Conservation (phyloP, 2,329 filamentous ascomycete genomes). For the Sphaerulina vaccinii region DNA sequence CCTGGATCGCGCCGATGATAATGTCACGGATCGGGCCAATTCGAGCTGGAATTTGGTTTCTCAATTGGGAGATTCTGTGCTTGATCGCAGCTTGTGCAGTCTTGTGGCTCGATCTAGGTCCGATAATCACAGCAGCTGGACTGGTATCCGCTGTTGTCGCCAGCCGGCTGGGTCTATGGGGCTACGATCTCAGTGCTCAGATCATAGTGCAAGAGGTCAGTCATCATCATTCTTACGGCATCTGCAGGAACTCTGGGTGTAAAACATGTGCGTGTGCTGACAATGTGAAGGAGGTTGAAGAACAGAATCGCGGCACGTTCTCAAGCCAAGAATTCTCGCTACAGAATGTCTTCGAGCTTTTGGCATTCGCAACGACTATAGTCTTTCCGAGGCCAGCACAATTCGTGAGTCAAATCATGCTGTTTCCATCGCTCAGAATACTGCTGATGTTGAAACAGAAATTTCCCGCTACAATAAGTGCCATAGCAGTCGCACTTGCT, state of each 20-base stretch:
- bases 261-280: not conserved
- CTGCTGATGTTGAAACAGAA: slow-evolving; percentile 30
- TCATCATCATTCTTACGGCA: too few relatives aligned
- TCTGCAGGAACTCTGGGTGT: too few relatives aligned
- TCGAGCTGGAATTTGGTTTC: slow-evolving; percentile 68
- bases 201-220: slow-evolving; percentile 47
- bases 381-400: slow-evolving; percentile 61
- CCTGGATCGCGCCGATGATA: slow-evolving; percentile 58
- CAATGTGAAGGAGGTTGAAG: slow-evolving; percentile 36
- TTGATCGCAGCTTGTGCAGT: slow-evolving; percentile 44
- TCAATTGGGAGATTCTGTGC: slow-evolving; percentile 65
- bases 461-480: slow-evolving; percentile 58
- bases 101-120: slow-evolving; percentile 31
- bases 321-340: slow-evolving; percentile 66
- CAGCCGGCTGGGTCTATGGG: slow-evolving; percentile 48
- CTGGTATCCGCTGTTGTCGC: slow-evolving; percentile 43
- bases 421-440: slow-evolving; percentile 54
- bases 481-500: slow-evolving; percentile 51
- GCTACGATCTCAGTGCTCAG: slow-evolving; percentile 50
- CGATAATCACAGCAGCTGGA: slow-evolving; percentile 23
- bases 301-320: slow-evolving; percentile 60
- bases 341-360: slow-evolving; percentile 65
- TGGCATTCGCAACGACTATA: slow-evolving; percentile 65
- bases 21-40: slow-evolving; percentile 53
- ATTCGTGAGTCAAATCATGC: slow-evolving; percentile 56